Base-by-base conservation (phyloP, 768 basidiomycete species). In the Pholiota conissans region DNA sequence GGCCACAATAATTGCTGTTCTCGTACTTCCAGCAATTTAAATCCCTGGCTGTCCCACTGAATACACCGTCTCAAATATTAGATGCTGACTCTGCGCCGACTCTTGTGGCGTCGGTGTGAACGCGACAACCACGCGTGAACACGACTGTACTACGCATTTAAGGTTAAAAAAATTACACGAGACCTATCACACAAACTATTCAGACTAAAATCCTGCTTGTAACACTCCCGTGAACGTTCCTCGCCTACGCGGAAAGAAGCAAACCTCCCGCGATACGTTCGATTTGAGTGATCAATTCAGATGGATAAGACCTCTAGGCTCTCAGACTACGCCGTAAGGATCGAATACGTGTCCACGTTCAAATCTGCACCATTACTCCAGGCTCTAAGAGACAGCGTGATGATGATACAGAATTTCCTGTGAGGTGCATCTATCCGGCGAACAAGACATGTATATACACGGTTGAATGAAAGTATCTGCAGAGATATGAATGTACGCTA, bases 181-280 rank as follows among this genome's bases (percentile, higher is more conserved):
- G 29, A 24, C 40, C 53, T 34, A 54, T 54, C 53, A 54, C 7
- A 54, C 22, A 54, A 54, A 28, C 53, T 45, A 22, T 45, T 46
- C 24, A 18, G 22, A 32, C 14, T 24, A 22, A 32, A 6, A 32
- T n/a, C 8, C 22, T 54, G 24, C 14, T 7, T 40, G 18, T 20
- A 54, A 47, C 20, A 54, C 16, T 18, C 18, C 40, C 29, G 29
- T 24, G 40, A 26, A 42, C 29, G 27, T 52, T 51, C n/a, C 22
- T 45, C 42, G 42, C 18, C 4, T 18, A 42, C 30, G 40, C 53
- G 53, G 53, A 10, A 54, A 45, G 53, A 46, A n/a, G 27, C 39
- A 2, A 24, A 34, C 53, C 18, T 54, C 53, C 53, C 53, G 53
- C 53, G 53, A 54, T 47, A 28, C 40, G 29, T 46, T 26, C 22